Percentiles rank a stretch among this genome's conserved stretches.
phyloP scores from a whole-genome alignment of 2,329 filamentous ascomycete species.

The Aschersonia sp. region DNA sequence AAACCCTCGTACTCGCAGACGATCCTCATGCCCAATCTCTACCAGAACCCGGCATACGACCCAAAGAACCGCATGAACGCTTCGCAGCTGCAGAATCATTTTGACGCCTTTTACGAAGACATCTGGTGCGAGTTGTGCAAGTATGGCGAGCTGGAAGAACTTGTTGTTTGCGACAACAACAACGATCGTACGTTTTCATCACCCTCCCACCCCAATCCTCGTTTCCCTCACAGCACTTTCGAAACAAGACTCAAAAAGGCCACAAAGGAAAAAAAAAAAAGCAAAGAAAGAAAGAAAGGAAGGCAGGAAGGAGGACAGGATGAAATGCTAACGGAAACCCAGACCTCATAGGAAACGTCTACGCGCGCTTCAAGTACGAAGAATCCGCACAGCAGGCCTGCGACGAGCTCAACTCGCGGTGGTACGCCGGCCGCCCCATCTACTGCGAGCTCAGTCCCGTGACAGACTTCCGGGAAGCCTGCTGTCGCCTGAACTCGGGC shows the following conservation, averaged over 20 bases:
- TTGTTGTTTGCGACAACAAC: constrained; percentile 98
- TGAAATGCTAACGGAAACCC: constrained; percentile 10
- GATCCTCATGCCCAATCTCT: constrained; percentile 94
- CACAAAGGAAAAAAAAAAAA: neutral
- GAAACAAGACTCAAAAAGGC: neutral
- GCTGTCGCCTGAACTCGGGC: constrained; percentile 83
- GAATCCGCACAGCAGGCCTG: constrained; percentile 87
- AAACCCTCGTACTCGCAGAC: constrained; percentile 98
- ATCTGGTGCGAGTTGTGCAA: constrained; percentile 99
- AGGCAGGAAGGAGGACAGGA: neutral
- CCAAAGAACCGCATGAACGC: constrained; percentile 94
- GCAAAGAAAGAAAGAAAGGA: neutral
- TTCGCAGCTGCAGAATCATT: constrained; percentile 94
- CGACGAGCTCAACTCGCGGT: constrained; percentile 84
- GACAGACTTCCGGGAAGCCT: constrained; percentile 95
- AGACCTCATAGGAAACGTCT: constrained; percentile 97
- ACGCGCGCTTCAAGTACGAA: constrained; percentile 99
- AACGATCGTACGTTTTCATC: constrained; percentile 62
- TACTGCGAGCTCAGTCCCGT: constrained; percentile 97
- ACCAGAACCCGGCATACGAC: constrained; percentile 97
- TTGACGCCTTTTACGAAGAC: constrained; percentile 99
- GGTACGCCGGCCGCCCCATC: constrained; percentile 94
- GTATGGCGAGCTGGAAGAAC: constrained; percentile 92
- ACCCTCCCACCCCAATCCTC: neutral
- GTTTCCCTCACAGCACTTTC: neutral